These are phyloP conservation scores for Lactuca sativa DNA, from an alignment of 129 eudicot species.

Conservation along the genomic window DNA sequence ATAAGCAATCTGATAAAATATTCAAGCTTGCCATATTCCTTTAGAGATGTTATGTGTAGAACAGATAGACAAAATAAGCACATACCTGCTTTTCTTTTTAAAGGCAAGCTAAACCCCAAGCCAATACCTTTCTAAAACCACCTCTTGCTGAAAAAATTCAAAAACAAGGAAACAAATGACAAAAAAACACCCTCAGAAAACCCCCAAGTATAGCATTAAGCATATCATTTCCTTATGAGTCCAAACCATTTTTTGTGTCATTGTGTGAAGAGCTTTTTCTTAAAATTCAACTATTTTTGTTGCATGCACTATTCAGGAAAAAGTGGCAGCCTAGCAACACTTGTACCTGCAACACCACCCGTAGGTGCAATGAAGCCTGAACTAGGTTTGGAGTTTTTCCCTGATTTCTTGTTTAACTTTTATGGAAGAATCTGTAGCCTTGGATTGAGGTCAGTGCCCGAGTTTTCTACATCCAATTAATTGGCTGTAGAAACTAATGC, in stretches of 20 bases:
- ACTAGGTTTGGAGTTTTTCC: constrained; percentile 35
- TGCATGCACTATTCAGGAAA: constrained; percentile 54
- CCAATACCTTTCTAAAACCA: too few species aligned
- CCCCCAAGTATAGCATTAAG: neutral
- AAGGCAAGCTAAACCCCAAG: too few species aligned
- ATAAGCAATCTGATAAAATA: too few species aligned
- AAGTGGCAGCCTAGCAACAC: constrained; percentile 66
- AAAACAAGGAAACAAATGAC: too few species aligned
- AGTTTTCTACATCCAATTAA: constrained; percentile 75
- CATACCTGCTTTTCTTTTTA: too few species aligned
- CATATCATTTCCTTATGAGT: neutral
- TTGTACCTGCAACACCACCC: constrained; percentile 45
- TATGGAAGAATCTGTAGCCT: constrained; percentile 91
- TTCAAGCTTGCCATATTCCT: too few species aligned
- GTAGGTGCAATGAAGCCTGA: constrained; percentile 23
- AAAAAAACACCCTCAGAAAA: too few species aligned
- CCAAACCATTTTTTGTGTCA: neutral
- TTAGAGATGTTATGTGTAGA: too few species aligned
- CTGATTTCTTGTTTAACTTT: constrained; percentile 47
- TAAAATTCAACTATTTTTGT: neutral
- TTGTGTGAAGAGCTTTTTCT: neutral
- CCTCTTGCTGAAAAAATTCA: too few species aligned
- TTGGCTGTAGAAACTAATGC: neutral
- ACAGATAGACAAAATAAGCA: too few species aligned
- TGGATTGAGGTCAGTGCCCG: constrained; percentile 86